phyloP scores from a whole-genome alignment of 371 early-diverging fungal genomes.

The Mucor circinelloides region DNA sequence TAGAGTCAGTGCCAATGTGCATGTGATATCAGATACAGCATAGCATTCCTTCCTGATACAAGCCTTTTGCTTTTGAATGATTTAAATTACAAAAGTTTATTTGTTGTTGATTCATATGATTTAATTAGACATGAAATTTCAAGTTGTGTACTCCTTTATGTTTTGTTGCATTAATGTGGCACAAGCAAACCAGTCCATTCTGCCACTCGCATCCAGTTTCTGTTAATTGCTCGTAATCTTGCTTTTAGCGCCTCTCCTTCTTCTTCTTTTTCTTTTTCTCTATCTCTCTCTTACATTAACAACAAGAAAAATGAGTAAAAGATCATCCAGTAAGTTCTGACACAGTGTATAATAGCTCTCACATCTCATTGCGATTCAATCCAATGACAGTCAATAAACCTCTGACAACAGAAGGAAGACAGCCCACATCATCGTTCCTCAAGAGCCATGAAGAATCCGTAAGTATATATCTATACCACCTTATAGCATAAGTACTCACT shows the following conservation, averaged over 20 bases:
- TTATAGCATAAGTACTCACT: too few species aligned
- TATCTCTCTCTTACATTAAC: background rate
- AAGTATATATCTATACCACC: background rate
- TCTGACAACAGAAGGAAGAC: background rate
- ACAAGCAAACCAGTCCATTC: background rate
- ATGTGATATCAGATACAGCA: background rate
- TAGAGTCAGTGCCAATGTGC: background rate
- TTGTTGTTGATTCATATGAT: background rate
- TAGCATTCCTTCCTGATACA: background rate
- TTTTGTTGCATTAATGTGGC: background rate
- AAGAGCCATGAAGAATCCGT: background rate
- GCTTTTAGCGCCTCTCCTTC: background rate
- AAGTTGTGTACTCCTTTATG: background rate
- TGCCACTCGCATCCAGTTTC: background rate
- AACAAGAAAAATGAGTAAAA: background rate
- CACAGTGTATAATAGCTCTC: too few species aligned
- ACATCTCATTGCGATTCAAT: background rate
- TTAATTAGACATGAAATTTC: background rate
- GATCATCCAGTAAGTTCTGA: slow-evolving; percentile 1
- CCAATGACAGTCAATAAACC: background rate
- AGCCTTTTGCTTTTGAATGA: background rate
- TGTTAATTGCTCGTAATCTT: background rate
- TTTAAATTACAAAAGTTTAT: background rate
- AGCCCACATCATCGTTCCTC: background rate
- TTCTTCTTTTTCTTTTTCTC: background rate